Percentiles rank a stretch among this genome's conserved stretches.
phyloP scores from a whole-genome alignment of 306 rosid species.

The Hippophae tibetana region DNA sequence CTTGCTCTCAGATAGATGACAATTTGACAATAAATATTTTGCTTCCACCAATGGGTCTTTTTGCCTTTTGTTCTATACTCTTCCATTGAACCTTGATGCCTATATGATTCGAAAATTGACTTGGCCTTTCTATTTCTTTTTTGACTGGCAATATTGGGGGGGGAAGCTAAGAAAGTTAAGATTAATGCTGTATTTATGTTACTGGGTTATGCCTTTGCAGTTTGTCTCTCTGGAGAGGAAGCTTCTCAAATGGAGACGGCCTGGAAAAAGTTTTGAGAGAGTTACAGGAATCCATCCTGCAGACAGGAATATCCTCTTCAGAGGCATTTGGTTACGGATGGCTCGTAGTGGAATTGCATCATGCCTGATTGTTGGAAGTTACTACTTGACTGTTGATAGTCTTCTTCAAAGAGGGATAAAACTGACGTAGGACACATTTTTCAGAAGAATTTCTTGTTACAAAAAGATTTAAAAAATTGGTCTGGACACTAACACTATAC shows the following conservation, averaged over 20 bases:
- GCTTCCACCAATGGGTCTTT: no score
- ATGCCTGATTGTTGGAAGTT: slow-evolving; percentile 54
- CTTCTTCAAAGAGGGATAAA: slow-evolving; percentile 22
- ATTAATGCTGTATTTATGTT: background rate
- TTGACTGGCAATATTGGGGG: no score
- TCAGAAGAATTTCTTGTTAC: background rate
- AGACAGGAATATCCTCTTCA: slow-evolving; percentile 58
- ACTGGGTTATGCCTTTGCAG: slow-evolving; percentile 33
- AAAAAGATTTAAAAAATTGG: background rate
- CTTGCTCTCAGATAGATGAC: no score
- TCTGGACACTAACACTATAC: background rate
- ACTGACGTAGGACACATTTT: slow-evolving; percentile 6
- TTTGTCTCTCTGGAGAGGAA: slow-evolving; percentile 62
- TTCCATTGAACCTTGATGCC: no score
- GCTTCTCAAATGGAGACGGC: slow-evolving; percentile 58
- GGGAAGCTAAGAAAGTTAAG: no score
- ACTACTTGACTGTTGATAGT: slow-evolving; percentile 50
- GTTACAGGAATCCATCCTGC: slow-evolving; percentile 68
- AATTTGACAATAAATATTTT: no score
- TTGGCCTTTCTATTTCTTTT: no score
- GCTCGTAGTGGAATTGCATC: slow-evolving; percentile 71
- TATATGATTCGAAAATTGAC: no score
- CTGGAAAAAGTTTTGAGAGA: slow-evolving; percentile 68
- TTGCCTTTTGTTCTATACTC: no score
- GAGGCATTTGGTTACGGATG: slow-evolving; percentile 62